phyloP scores from a whole-genome alignment of 2,329 filamentous ascomycete genomes.

The Plectosphaerella plurivora region DNA sequence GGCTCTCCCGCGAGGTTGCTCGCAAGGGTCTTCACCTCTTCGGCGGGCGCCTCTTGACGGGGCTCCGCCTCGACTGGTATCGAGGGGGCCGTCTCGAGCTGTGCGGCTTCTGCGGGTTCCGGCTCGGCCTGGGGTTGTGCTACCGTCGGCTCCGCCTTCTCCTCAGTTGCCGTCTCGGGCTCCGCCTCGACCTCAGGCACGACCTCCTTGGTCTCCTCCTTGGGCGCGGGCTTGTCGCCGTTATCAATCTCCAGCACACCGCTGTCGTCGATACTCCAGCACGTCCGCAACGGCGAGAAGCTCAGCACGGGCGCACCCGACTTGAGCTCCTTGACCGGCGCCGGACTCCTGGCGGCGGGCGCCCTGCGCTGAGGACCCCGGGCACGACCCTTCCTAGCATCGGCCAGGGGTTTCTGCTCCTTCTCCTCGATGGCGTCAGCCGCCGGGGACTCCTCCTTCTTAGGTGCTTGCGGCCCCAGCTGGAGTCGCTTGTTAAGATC shows the following conservation, averaged over 20 bases:
- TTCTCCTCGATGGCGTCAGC: slow-evolving; percentile 10
- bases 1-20: slow-evolving; percentile 39
- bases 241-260: slow-evolving; percentile 36
- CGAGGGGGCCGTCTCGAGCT: background rate
- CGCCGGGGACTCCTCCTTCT: slow-evolving; percentile 27
- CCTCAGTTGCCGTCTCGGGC: background rate
- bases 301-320: slow-evolving; percentile 32
- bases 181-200: slow-evolving; percentile 3
- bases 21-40: slow-evolving; percentile 28
- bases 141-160: background rate
- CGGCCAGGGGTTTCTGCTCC: slow-evolving; percentile 72
- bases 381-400: slow-evolving; percentile 87
- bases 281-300: slow-evolving; percentile 41
- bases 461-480: slow-evolving; percentile 75
- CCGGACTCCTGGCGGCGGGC: slow-evolving; percentile 44
- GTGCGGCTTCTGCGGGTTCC: slow-evolving; percentile 7
- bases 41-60: background rate
- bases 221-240: slow-evolving; percentile 3
- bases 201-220: slow-evolving; percentile 4
- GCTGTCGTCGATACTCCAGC: slow-evolving; percentile 51
- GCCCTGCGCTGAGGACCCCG: slow-evolving; percentile 79
- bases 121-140: slow-evolving; percentile 5
- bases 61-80: background rate
- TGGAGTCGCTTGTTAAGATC: slow-evolving; percentile 88
- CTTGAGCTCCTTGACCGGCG: slow-evolving; percentile 23